Evolutionary conservation across 768 basidiomycete species (phyloP).

Genomic region (Psilocybe subaeruginosa): DNA sequence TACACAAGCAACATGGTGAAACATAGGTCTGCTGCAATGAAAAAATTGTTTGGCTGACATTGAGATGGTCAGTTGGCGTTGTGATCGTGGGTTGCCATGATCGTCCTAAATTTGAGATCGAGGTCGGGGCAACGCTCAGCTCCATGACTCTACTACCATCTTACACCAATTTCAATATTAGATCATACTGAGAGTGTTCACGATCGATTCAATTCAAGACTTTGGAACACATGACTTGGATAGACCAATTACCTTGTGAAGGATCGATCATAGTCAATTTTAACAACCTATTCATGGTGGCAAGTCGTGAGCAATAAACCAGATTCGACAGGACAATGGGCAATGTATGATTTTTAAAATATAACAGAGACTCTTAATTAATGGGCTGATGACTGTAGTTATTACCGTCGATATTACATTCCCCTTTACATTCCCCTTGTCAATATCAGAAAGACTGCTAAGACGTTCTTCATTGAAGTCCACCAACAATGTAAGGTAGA

Average conservation of each 20-base stretch:
- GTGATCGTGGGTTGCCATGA: not conserved
- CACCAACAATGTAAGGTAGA: not conserved
- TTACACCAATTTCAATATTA: too few relatives aligned
- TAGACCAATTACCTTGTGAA: too few relatives aligned
- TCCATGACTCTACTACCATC: not conserved
- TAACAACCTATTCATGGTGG: not conserved
- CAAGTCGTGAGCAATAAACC: not conserved
- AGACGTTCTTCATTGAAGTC: not conserved
- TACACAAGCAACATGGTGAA: not conserved
- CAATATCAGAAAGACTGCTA: slow-evolving; percentile 10
- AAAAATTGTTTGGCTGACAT: not conserved
- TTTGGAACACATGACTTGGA: not conserved
- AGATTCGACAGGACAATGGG: not conserved
- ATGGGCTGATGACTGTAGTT: not conserved
- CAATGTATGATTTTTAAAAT: not conserved
- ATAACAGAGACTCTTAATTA: not conserved
- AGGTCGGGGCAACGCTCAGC: not conserved
- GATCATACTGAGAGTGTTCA: not conserved
- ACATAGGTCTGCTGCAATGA: not conserved
- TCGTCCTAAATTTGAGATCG: not conserved
- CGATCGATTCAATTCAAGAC: not conserved
- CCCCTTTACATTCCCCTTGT: slow-evolving; percentile 2
- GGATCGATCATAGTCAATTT: not conserved
- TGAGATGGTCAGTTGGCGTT: not conserved
- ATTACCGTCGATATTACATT: not conserved